Conservation (phyloP, 495 filamentous ascomycete genomes). For the Xylaria grammica region DNA sequence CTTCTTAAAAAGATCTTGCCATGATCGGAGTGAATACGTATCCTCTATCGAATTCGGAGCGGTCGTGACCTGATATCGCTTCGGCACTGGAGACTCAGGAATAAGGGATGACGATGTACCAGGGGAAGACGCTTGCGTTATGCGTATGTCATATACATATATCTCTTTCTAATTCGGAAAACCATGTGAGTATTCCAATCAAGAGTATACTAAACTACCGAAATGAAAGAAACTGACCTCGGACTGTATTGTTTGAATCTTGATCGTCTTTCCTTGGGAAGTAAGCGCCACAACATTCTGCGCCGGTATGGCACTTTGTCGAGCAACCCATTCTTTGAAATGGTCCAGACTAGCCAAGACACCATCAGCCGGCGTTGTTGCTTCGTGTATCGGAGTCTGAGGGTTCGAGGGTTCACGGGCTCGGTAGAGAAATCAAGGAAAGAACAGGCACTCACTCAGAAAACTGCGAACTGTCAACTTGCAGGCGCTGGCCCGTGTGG, state of each 20-base stretch:
- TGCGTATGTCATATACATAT: constrained; percentile 81
- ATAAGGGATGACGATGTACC: constrained; percentile 44
- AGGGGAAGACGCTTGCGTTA: constrained; percentile 56
- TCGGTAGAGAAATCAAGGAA: not conserved
- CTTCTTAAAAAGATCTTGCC: constrained; percentile 78
- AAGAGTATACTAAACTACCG: not conserved
- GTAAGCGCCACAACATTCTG: constrained; percentile 83
- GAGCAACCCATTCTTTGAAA: constrained; percentile 74
- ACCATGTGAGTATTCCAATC: not conserved
- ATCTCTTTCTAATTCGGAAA: constrained; percentile 71
- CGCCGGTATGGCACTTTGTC: constrained; percentile 67
- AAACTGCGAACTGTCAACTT: constrained; percentile 71
- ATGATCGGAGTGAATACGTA: constrained; percentile 75
- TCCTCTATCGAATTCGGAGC: constrained; percentile 77
- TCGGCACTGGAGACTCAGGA: constrained; percentile 61
- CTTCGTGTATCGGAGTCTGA: constrained; percentile 15
- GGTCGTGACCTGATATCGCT: constrained; percentile 59
- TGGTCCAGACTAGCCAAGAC: constrained; percentile 53
- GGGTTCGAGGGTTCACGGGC: not conserved
- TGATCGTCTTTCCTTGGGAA: constrained; percentile 77
- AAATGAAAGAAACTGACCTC: constrained; percentile 64
- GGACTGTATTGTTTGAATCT: constrained; percentile 70
- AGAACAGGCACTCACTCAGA: constrained; percentile 61
- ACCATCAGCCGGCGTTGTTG: constrained; percentile 19
- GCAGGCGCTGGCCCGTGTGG: constrained; percentile 84